Evolutionary conservation across 768 basidiomycete genomes (phyloP).

Genomic region (Scleroderma bovista): DNA sequence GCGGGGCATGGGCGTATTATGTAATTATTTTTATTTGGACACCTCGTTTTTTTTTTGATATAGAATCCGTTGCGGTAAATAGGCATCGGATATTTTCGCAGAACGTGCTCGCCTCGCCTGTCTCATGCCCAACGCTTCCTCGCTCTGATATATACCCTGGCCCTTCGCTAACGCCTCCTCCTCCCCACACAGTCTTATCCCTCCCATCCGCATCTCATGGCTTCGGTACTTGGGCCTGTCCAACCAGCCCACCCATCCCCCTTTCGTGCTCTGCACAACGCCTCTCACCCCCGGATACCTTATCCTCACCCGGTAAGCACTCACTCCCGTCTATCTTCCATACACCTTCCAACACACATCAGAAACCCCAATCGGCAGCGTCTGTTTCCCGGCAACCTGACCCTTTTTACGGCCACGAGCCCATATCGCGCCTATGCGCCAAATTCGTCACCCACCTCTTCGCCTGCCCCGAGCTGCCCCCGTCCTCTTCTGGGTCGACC

Average conservation of each 20-base stretch:
- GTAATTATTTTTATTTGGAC: not conserved
- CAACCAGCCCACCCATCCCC: conserved; percentile 24
- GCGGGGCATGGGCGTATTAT: not conserved
- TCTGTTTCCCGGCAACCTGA: conserved; percentile 19
- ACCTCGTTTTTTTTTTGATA: not conserved
- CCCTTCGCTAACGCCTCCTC: conserved; percentile 10
- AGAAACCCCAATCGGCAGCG: conserved; percentile 28
- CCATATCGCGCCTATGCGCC: conserved; percentile 59
- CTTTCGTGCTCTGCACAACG: conserved; percentile 20
- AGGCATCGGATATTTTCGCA: not conserved
- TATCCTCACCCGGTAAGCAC: conserved; percentile 26
- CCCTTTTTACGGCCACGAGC: conserved; percentile 58
- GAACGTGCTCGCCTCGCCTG: not conserved
- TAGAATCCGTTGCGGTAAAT: not conserved
- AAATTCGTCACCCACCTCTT: conserved; percentile 84
- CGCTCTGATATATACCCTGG: conserved; percentile 20
- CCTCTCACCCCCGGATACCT: conserved; percentile 21
- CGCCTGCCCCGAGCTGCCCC: conserved; percentile 79
- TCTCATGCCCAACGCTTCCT: not conserved
- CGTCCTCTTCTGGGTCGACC: conserved; percentile 30
- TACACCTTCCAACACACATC: conserved; percentile 13
- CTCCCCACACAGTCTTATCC: conserved; percentile 6
- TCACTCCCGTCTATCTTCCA: not conserved
- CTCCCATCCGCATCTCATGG: conserved; percentile 16
- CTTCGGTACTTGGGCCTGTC: conserved; percentile 28